Evolutionary conservation across 768 basidiomycete genomes (phyloP).

Genomic region (Mrakia blollopis): DNA sequence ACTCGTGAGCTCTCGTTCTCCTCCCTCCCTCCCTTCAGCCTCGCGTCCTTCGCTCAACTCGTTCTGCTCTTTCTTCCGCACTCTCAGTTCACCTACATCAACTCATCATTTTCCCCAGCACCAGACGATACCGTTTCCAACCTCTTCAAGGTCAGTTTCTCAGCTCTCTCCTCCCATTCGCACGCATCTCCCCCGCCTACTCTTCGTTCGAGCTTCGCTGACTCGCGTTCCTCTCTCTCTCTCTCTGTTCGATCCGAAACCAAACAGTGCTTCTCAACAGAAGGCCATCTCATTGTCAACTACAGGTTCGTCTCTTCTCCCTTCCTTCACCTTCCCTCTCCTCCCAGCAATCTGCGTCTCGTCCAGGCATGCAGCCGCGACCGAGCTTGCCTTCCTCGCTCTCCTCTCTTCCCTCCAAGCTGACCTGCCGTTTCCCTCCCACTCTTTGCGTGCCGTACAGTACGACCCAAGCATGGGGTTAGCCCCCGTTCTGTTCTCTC

Average conservation of each 20-base stretch:
- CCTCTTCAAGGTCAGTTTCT: conserved; percentile 59
- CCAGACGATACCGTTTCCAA: conserved; percentile 77
- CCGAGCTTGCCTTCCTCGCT: neutral
- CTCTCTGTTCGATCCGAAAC: neutral
- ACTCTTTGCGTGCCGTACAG: neutral
- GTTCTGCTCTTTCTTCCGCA: neutral
- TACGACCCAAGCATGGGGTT: conserved; percentile 33
- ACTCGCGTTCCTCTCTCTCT: neutral
- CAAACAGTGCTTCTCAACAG: conserved; percentile 72
- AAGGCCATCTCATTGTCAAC: conserved; percentile 84
- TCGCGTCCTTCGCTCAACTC: neutral
- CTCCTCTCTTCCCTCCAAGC: neutral
- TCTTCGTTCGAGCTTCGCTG: neutral
- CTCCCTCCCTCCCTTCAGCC: neutral
- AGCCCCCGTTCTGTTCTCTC: neutral
- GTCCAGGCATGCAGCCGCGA: neutral
- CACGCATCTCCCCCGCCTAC: neutral
- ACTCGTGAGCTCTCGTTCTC: conserved; percentile 12
- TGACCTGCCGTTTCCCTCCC: neutral
- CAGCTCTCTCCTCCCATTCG: neutral
- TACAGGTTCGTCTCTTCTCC: conserved; percentile 58
- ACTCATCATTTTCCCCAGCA: conserved; percentile 73
- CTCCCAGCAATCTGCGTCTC: neutral
- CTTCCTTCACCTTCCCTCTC: neutral
- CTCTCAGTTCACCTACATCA: conserved; percentile 54